Base-by-base conservation (phyloP, 2,329 filamentous ascomycete species). In the Exophiala sp. region DNA sequence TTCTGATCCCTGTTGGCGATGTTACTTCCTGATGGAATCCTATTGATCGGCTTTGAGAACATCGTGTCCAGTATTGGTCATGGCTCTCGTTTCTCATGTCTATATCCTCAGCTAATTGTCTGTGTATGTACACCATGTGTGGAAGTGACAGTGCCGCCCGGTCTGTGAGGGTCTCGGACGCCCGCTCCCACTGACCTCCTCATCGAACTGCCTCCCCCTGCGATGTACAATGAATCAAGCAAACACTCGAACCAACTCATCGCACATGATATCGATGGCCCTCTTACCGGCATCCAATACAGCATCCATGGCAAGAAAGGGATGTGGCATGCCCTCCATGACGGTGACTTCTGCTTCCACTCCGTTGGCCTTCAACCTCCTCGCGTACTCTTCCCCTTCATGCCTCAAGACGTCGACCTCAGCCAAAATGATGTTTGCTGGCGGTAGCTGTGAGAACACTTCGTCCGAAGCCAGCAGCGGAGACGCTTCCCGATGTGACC, bases 301-400 rank as follows among this genome's bases (percentile, higher is more conserved):
- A 1, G 67, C 74, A 59, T 80, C 77, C 77, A 80, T 79, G 1
- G 75, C 76, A 45, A 80, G 66, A 60, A 81, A 81, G 0, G 76
- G 75, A 66, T 81, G 78, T 3, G 77, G 76, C 70, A 78, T 75
- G 0, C 76, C 75, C 57, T 72, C 68, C 71, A 78, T 74, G 16
- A 76, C 63, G 50, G 75, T 69, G 27, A 78, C 59, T 39, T 76
- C 68, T 2, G 71, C 72, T n/a, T 60, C 41, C 1, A 77, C 73
- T 1, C 77, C 76, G 1, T 71, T 71, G 1, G 65, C 63, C 11
- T 56, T 55, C 48, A 81, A 58, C 58, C 73, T 77, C 54, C 68
- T 62, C 2, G 69, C 77, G 62, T 78, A 78, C 21, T 70, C 64
- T 59, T 74, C 69, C 0, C 76, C 78, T 57, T 82, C 78, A 6